Percentiles rank a stretch among this genome's conserved stretches.
Conservation (phyloP, 202 grass and related monocot genomes). For the Musa balbisiana region DNA sequence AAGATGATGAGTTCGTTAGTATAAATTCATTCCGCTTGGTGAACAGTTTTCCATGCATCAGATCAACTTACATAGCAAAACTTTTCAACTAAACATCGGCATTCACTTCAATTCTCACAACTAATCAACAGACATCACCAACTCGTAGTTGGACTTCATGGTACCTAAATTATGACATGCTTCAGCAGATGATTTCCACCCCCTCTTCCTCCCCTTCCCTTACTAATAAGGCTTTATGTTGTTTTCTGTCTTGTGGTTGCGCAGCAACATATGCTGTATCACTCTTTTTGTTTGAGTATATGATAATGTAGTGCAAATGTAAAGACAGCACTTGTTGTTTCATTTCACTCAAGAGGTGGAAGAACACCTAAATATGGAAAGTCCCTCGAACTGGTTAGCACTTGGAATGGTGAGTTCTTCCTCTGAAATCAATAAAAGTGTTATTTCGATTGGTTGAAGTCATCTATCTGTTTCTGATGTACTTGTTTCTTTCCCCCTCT, state of each 20-base stretch:
- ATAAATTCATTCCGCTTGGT: constrained; percentile 58
- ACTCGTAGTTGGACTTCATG: constrained; percentile 51
- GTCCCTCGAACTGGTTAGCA: constrained; percentile 40
- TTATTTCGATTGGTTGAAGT: no score
- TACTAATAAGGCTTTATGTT: not conserved
- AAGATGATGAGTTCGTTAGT: constrained; percentile 63
- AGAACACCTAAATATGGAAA: constrained; percentile 62
- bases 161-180: constrained; percentile 46
- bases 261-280: not conserved
- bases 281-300: not conserved
- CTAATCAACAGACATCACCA: constrained; percentile 58
- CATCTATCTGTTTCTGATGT: not conserved
- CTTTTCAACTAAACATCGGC: constrained; percentile 62
- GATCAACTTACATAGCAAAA: constrained; percentile 58
- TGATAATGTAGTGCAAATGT: not conserved
- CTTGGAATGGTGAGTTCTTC: not conserved
- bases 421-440: not conserved
- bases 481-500: not conserved
- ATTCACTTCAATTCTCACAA: constrained; percentile 62
- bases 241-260: not conserved
- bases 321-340: constrained; percentile 8
- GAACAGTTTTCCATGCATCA: constrained; percentile 68
- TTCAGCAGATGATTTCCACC: no score
- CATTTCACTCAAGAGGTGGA: constrained; percentile 57
- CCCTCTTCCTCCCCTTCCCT: no score